Evolutionary conservation across 139 green algal genomes (phyloP).

Genomic region (Closterium sp.): DNA sequence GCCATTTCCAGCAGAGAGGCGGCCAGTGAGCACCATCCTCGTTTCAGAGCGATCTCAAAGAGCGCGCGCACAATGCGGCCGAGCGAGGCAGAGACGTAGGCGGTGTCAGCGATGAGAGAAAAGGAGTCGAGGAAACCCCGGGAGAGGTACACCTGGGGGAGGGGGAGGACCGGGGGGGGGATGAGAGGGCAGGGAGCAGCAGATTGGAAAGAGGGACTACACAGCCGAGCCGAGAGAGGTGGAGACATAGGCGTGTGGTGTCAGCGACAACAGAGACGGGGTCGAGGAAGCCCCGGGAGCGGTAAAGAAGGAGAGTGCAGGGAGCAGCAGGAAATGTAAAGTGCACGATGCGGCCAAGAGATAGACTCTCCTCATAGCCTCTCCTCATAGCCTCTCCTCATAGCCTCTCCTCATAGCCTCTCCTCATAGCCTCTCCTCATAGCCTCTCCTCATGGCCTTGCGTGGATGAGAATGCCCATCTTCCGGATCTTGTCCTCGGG

Average conservation of each 20-base stretch:
- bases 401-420: no score
- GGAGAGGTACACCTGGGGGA: conserved; percentile 68
- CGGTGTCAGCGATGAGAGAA: conserved; percentile 89
- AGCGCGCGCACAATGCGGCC: conserved; percentile 85
- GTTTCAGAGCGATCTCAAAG: conserved; percentile 87
- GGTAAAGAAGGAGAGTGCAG: conserved; percentile 54
- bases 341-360: no score
- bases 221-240: not conserved
- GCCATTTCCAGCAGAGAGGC: conserved; percentile 36
- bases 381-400: no score
- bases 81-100: conserved; percentile 86
- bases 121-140: conserved; percentile 81
- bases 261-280: conserved; percentile 90
- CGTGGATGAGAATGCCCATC: conserved; percentile 62
- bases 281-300: conserved; percentile 76
- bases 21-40: conserved; percentile 70
- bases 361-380: no score
- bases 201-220: conserved; percentile 56
- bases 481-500: conserved; percentile 86
- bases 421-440: no score
- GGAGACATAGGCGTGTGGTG: conserved; percentile 43
- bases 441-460: not conserved
- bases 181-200: conserved; percentile 32
- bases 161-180: not conserved
- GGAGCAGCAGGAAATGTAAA: no score